phyloP scores from a whole-genome alignment of 345 rosid species.

The Eucalyptus regnans region DNA sequence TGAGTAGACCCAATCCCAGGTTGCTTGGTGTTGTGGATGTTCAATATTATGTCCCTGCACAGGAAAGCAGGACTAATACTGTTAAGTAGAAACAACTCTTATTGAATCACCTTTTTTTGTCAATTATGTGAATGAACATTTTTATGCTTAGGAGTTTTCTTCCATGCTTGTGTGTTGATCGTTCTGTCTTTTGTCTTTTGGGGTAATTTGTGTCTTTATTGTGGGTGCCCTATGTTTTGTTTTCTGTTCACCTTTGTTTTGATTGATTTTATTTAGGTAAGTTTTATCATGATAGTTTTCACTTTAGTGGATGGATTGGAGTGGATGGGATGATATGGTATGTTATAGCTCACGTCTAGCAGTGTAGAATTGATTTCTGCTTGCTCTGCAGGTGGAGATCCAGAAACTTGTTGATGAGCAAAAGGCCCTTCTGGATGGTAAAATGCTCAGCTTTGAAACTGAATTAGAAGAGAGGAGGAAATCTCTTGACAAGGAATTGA shows the following conservation, averaged over 20 bases:
- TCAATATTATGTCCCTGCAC: background rate
- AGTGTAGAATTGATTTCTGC: background rate
- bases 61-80: background rate
- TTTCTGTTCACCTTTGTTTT: background rate
- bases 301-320: background rate
- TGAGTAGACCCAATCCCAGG: background rate
- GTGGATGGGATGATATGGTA: background rate
- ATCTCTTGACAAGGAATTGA: constrained; percentile 46
- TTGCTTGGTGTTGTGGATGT: background rate
- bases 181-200: background rate
- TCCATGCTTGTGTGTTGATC: background rate
- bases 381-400: constrained; percentile 42
- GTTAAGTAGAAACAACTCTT: background rate
- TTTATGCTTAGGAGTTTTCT: background rate
- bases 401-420: constrained; percentile 65
- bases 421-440: constrained; percentile 31
- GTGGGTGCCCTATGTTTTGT: background rate
- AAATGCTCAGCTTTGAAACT: constrained; percentile 39
- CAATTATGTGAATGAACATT: background rate
- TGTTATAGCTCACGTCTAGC: background rate
- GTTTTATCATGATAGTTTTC: background rate
- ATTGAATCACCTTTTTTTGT: background rate
- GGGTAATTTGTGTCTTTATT: background rate
- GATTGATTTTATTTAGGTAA: background rate
- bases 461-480: constrained; percentile 49